Percentiles rank a stretch among this genome's conserved stretches.
These are phyloP conservation scores for Ajuga chamaepitys DNA, from an alignment of 257 asterid genomes.

Conservation along the genomic window DNA sequence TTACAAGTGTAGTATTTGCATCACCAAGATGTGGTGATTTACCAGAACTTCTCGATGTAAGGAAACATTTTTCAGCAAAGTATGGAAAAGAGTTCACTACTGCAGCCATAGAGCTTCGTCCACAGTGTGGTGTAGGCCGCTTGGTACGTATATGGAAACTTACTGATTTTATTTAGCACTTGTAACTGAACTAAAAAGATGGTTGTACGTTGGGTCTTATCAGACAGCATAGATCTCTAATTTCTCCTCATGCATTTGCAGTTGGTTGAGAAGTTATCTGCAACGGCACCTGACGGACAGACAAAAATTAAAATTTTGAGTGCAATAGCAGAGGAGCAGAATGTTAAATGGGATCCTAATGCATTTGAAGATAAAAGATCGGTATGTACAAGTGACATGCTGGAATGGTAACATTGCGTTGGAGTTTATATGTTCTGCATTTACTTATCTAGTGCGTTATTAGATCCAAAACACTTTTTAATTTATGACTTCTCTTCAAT, in stretches of 20 bases:
- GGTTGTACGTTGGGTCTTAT: background rate
- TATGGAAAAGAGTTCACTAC: slow-evolving; percentile 83
- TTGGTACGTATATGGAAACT: slow-evolving; percentile 47
- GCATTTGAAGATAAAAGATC: slow-evolving; percentile 42
- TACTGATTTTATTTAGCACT: background rate
- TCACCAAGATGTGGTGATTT: slow-evolving; percentile 96
- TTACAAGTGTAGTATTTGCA: slow-evolving; percentile 78
- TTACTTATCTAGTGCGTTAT: background rate
- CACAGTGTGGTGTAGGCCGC: slow-evolving; percentile 90
- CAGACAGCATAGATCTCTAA: slow-evolving; percentile 12
- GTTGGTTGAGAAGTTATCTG: slow-evolving; percentile 90
- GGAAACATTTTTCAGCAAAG: slow-evolving; percentile 70
- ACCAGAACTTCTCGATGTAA: slow-evolving; percentile 75
- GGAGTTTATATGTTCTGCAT: background rate
- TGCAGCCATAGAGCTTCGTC: slow-evolving; percentile 87
- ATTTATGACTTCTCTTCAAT: background rate
- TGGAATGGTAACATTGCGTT: slow-evolving; percentile 37
- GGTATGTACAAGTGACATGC: slow-evolving; percentile 43
- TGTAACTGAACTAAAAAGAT: background rate
- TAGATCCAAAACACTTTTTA: background rate
- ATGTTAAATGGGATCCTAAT: slow-evolving; percentile 70
- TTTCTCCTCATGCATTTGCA: slow-evolving; percentile 29
- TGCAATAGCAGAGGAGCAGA: slow-evolving; percentile 77
- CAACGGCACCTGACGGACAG: slow-evolving; percentile 73
- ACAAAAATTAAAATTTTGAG: slow-evolving; percentile 56